These are phyloP conservation scores for Haplographium delicatum DNA, from an alignment of 495 filamentous ascomycete genomes.

Conservation along the genomic window DNA sequence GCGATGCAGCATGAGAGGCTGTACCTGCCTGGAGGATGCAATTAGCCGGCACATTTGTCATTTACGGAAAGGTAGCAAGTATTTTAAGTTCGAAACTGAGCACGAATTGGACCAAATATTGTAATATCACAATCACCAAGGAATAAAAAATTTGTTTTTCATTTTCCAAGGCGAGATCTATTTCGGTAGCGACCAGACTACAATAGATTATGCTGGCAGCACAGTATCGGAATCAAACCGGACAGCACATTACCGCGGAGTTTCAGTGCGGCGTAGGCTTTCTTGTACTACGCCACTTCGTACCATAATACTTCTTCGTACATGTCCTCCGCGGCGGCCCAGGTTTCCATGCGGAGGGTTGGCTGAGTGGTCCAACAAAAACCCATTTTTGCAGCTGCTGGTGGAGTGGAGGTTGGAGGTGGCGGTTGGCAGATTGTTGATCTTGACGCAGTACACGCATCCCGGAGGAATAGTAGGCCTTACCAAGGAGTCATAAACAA, in stretches of 20 bases:
- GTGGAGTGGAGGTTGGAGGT: too few species aligned
- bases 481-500: too few species aligned
- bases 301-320: too few species aligned
- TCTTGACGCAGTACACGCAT: too few species aligned
- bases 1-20: background rate
- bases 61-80: background rate
- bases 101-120: background rate
- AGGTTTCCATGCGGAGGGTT: too few species aligned
- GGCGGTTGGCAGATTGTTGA: too few species aligned
- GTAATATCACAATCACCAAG: background rate
- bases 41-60: constrained; percentile 10
- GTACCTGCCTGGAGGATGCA: constrained; percentile 18
- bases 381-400: too few species aligned
- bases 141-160: too few species aligned
- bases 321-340: too few species aligned
- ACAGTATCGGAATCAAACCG: background rate
- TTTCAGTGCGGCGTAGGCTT: background rate
- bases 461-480: too few species aligned
- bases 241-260: too few species aligned
- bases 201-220: background rate
- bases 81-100: constrained; percentile 7
- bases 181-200: background rate
- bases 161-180: background rate
- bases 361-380: too few species aligned
- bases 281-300: background rate